These are phyloP conservation scores for Fagopyrum esculentum DNA, from an alignment of 148 eudicot genomes.

Conservation along the genomic window DNA sequence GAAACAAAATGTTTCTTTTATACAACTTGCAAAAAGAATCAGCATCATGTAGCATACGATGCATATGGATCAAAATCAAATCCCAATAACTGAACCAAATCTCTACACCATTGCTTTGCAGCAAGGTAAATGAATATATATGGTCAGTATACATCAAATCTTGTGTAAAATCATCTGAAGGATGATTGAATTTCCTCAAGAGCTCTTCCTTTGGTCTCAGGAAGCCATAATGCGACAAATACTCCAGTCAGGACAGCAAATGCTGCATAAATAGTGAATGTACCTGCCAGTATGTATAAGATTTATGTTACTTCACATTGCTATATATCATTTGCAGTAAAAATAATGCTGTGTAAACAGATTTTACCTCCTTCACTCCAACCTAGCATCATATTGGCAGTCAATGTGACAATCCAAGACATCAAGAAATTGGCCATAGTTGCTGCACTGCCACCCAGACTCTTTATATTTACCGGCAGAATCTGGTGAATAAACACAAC, in stretches of 20 bases:
- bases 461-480: conserved; percentile 65
- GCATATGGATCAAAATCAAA: background rate
- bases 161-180: conserved; percentile 36
- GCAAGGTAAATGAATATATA: conserved; percentile 1
- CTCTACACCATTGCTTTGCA: background rate
- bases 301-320: background rate
- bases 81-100: background rate
- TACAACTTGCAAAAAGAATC: conserved; percentile 6
- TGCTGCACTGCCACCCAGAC: conserved; percentile 80
- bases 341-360: background rate
- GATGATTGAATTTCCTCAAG: conserved; percentile 72
- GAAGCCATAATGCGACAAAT: conserved; percentile 59
- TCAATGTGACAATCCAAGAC: conserved; percentile 63
- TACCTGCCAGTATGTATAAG: conserved; percentile 36
- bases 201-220: conserved; percentile 84
- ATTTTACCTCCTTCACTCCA: conserved; percentile 77
- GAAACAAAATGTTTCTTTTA: background rate
- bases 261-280: conserved; percentile 53
- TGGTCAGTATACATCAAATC: background rate
- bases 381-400: conserved; percentile 54
- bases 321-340: no score
- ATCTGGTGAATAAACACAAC: conserved; percentile 26
- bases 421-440: conserved; percentile 58
- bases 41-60: background rate
- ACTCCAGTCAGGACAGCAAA: conserved; percentile 37